Evolutionary conservation across 2,329 filamentous ascomycete genomes (phyloP).

Genomic region (Phialemoniopsis sp.): DNA sequence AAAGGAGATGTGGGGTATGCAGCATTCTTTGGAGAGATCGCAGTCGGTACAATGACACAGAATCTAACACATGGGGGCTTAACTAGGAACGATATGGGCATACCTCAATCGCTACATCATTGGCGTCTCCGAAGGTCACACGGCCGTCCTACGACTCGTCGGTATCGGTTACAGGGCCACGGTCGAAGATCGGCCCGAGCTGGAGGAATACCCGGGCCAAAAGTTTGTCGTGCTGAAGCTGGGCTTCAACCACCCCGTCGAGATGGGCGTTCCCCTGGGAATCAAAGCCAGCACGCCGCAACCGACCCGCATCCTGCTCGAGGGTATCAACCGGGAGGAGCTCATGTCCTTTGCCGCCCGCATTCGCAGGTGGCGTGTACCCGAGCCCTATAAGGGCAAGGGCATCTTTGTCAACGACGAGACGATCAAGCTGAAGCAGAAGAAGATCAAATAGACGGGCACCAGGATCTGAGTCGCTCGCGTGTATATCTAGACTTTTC

Average conservation of each 20-base stretch:
- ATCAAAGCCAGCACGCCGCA: conserved; percentile 85
- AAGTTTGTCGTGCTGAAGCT: conserved; percentile 92
- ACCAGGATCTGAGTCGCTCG: neutral
- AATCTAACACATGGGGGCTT: neutral
- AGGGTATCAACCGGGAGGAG: conserved; percentile 80
- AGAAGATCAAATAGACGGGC: conserved; percentile 78
- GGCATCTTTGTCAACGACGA: conserved; percentile 97
- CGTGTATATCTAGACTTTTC: neutral
- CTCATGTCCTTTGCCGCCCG: conserved; percentile 89
- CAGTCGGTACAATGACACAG: too few species aligned
- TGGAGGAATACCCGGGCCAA: conserved; percentile 75
- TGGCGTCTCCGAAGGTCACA: conserved; percentile 94
- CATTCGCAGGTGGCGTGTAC: conserved; percentile 82
- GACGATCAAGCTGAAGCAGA: conserved; percentile 96
- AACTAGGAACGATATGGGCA: conserved; percentile 77
- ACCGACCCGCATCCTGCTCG: conserved; percentile 84
- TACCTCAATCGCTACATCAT: conserved; percentile 88
- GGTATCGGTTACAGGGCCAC: conserved; percentile 93
- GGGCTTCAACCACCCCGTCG: conserved; percentile 93
- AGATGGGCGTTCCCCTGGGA: conserved; percentile 77
- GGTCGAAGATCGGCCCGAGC: conserved; percentile 71
- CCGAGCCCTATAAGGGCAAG: conserved; percentile 99
- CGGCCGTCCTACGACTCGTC: conserved; percentile 85
- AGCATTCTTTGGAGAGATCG: neutral
- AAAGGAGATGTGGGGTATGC: conserved; percentile 89